Percentiles rank a stretch among this genome's conserved stretches.
Evolutionary conservation across 2,329 filamentous ascomycete species (phyloP).

Genomic region (Dothideomycetes sp.): DNA sequence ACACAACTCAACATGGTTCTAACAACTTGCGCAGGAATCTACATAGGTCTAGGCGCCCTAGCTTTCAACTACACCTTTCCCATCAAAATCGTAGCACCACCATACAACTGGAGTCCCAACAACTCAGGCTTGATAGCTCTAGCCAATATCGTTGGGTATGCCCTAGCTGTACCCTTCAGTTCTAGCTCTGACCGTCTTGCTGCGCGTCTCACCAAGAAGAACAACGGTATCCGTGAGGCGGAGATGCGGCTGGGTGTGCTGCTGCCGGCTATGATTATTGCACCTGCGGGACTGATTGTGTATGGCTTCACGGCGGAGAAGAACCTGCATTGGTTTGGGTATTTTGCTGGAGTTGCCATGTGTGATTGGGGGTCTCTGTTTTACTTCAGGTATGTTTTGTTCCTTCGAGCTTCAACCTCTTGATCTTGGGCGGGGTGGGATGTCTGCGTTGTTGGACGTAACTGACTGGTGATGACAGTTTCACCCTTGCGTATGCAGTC

Average conservation of each 20-base stretch:
- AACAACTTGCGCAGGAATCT: conserved; percentile 13
- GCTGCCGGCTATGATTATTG: conserved; percentile 24
- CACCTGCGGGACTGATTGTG: conserved; percentile 23
- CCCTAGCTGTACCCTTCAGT: conserved; percentile 22
- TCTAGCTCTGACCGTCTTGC: conserved; percentile 19
- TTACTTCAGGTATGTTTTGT: conserved; percentile 30
- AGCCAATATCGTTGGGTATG: conserved; percentile 24
- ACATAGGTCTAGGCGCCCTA: conserved; percentile 26
- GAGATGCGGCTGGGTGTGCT: conserved; percentile 23
- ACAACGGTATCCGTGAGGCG: conserved; percentile 18
- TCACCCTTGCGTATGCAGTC: conserved; percentile 50
- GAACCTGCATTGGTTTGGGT: conserved; percentile 25
- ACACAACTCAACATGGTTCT: no score
- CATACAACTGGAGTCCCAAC: conserved; percentile 21
- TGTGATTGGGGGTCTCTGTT: conserved; percentile 23
- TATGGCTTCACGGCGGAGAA: conserved; percentile 24
- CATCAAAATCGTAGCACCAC: conserved; percentile 21
- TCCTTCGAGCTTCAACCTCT: no score
- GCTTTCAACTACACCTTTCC: conserved; percentile 29
- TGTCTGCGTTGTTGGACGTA: no score
- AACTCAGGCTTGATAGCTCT: conserved; percentile 22
- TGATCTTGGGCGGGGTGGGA: no score
- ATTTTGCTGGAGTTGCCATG: conserved; percentile 26
- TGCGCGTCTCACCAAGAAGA: conserved; percentile 18
- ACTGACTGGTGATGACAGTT: no score